phyloP scores from a whole-genome alignment of 352 stramenopile genomes.

The Globisporangium middletonii region DNA sequence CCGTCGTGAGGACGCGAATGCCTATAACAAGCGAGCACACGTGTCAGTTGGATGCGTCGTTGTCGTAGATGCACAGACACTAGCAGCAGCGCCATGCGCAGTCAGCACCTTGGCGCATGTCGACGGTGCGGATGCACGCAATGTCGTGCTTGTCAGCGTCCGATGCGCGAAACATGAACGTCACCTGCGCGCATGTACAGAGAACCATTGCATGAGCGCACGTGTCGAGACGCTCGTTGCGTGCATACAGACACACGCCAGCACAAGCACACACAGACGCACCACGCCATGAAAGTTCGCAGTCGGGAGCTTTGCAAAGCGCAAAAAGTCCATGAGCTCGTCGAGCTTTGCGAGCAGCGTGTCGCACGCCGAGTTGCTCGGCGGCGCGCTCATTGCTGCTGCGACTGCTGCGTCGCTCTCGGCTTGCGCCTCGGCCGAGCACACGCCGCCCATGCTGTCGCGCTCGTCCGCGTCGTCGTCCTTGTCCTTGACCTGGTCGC shows the following conservation, averaged over 20 bases:
- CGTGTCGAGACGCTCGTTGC: too few species aligned
- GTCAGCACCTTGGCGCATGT: conserved; percentile 56
- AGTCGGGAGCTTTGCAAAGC: conserved; percentile 41
- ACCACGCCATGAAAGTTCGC: conserved; percentile 59
- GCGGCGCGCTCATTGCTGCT: not conserved
- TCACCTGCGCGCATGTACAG: conserved; percentile 33
- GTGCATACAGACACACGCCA: not conserved
- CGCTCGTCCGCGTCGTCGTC: not conserved
- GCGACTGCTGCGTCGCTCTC: conserved; percentile 1
- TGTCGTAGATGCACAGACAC: not conserved
- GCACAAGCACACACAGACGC: conserved; percentile 4
- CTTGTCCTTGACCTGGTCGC: not conserved
- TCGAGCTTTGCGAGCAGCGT: conserved; percentile 71
- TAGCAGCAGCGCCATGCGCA: not conserved
- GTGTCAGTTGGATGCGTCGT: not conserved
- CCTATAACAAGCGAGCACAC: conserved; percentile 13
- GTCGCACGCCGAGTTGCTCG: conserved; percentile 36
- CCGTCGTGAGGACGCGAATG: conserved; percentile 44
- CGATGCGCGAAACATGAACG: conserved; percentile 69
- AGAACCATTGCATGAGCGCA: too few species aligned
- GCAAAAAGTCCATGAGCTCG: conserved; percentile 82
- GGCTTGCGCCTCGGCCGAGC: conserved; percentile 3
- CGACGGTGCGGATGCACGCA: conserved; percentile 67
- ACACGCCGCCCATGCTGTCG: conserved; percentile 6
- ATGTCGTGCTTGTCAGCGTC: conserved; percentile 33